phyloP scores from a whole-genome alignment of 192 early-diverging fungal genomes.

The Spizellomyces punctatus region DNA sequence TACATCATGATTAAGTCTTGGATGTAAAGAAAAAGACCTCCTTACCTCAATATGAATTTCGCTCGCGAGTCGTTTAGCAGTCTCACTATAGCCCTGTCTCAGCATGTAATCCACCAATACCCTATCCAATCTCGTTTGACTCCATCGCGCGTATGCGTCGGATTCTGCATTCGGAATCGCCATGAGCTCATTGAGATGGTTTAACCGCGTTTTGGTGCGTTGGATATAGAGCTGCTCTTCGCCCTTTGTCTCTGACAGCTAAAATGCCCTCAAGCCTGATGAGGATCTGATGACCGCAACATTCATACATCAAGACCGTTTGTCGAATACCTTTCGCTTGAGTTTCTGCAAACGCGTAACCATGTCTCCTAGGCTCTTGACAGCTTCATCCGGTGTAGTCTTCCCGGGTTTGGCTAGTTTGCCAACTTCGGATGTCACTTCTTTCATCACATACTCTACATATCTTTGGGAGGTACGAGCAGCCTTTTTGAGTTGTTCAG shows the following conservation, averaged over 20 bases:
- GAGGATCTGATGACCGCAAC: background rate
- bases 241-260: slow-evolving; percentile 72
- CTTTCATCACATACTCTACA: slow-evolving; percentile 78
- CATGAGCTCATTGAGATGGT: slow-evolving; percentile 76
- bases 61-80: slow-evolving; percentile 70
- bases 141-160: slow-evolving; percentile 83
- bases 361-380: slow-evolving; percentile 64
- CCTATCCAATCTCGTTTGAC: slow-evolving; percentile 79
- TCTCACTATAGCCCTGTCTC: slow-evolving; percentile 76
- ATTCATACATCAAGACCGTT: background rate
- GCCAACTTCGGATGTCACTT: slow-evolving; percentile 28
- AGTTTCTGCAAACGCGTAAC: slow-evolving; percentile 66
- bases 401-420: slow-evolving; percentile 11
- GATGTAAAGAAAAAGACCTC: slow-evolving; percentile 1
- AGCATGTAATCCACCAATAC: slow-evolving; percentile 96
- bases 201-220: slow-evolving; percentile 71
- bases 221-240: slow-evolving; percentile 75
- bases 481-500: slow-evolving; percentile 81
- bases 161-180: slow-evolving; percentile 63
- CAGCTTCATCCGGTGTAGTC: slow-evolving; percentile 49
- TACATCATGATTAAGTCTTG: background rate
- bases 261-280: background rate
- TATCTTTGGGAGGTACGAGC: slow-evolving; percentile 75
- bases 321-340: slow-evolving; percentile 68
- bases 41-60: slow-evolving; percentile 62